phyloP scores from a whole-genome alignment of 108 stramenopile species.

The Cyclotella choctawhatcheeana region DNA sequence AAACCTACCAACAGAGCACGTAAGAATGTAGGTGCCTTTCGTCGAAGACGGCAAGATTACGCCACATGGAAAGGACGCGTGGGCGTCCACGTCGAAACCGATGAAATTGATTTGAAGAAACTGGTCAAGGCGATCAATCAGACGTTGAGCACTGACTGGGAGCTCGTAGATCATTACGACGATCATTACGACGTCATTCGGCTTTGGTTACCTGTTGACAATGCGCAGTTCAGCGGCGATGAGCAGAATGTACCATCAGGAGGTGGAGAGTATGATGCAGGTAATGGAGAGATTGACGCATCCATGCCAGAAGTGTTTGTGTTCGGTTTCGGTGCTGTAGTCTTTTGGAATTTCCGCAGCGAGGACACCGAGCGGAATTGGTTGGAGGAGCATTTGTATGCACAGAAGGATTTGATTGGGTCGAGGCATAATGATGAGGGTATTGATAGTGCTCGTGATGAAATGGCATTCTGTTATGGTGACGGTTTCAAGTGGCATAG shows the following conservation, averaged over 20 bases:
- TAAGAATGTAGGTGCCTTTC: constrained; percentile 55
- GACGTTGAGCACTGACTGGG: constrained; percentile 44
- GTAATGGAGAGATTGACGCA: constrained; percentile 42
- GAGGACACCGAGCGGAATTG: constrained; percentile 38
- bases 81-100: constrained; percentile 49
- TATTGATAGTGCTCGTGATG: constrained; percentile 52
- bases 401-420: constrained; percentile 38
- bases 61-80: constrained; percentile 55
- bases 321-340: constrained; percentile 54
- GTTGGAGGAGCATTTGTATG: constrained; percentile 48
- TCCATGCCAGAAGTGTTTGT: constrained; percentile 57
- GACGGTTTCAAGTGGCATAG: constrained; percentile 42
- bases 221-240: constrained; percentile 7
- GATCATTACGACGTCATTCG: constrained; percentile 53
- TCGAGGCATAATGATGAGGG: constrained; percentile 36
- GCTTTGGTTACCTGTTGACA: constrained; percentile 38
- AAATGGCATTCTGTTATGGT: constrained; percentile 56
- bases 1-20: too few relatives aligned
- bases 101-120: constrained; percentile 52
- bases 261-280: constrained; percentile 39
- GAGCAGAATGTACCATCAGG: constrained; percentile 27
- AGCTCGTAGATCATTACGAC: constrained; percentile 33
- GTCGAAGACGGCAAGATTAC: constrained; percentile 44
- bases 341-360: constrained; percentile 56
- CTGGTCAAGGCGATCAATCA: constrained; percentile 42